Conservation (phyloP, 78 protist genomes). For the Dictyostelium intermedium region DNA sequence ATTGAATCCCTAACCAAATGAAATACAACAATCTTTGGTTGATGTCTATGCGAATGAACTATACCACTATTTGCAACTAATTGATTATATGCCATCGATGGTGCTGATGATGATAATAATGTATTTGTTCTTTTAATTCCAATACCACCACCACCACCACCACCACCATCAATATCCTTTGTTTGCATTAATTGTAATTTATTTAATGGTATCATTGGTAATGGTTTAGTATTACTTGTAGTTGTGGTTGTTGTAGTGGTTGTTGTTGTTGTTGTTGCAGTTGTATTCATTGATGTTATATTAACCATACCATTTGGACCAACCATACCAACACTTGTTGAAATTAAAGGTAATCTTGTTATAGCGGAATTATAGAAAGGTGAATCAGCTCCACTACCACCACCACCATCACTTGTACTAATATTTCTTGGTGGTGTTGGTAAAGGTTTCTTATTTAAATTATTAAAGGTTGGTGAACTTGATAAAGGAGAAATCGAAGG, state of each 20-base stretch:
- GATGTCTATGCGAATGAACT: background rate
- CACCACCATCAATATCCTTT: background rate
- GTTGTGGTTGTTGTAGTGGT: background rate
- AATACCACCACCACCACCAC: background rate
- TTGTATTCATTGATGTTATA: background rate
- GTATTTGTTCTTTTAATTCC: background rate
- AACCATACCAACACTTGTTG: background rate
- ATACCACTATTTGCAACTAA: background rate
- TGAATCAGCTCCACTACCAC: background rate
- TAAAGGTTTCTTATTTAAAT: background rate
- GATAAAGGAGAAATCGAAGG: background rate
- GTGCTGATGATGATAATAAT: background rate
- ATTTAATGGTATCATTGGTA: background rate
- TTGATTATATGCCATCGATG: constrained; percentile 4
- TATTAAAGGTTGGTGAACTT: background rate
- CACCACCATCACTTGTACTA: background rate
- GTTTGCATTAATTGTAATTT: background rate
- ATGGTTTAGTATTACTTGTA: background rate
- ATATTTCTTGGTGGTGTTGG: background rate
- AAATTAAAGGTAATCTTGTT: background rate
- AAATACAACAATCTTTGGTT: constrained; percentile 60
- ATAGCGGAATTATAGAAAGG: background rate
- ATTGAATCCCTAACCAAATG: constrained; percentile 54
- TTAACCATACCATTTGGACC: background rate
- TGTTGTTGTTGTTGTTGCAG: background rate